Conservation (phyloP, 108 stramenopile species). For the Cylindrotheca fusiformis region DNA sequence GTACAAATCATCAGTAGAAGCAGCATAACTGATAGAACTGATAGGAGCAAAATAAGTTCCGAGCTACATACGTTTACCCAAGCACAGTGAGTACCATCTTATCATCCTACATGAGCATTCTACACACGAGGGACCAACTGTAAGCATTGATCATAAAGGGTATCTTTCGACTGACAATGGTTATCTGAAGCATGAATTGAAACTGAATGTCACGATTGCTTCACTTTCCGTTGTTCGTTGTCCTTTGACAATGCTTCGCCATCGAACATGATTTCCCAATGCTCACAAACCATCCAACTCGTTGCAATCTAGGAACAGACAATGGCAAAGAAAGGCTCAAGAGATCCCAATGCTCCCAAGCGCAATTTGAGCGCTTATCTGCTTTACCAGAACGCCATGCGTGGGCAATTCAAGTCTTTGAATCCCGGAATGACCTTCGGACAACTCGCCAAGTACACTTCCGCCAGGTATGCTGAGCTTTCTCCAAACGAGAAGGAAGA, state of each 20-base stretch:
- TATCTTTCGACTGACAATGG: too few species aligned
- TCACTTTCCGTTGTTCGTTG: not conserved
- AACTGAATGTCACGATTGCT: too few species aligned
- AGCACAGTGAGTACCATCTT: too few species aligned
- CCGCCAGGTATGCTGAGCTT: constrained; percentile 82
- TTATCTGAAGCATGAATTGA: too few species aligned
- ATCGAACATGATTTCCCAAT: not conserved
- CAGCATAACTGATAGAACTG: too few species aligned
- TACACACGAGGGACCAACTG: too few species aligned
- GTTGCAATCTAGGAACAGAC: not conserved
- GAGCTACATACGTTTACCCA: too few species aligned
- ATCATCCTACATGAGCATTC: too few species aligned
- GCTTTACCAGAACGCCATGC: constrained; percentile 79
- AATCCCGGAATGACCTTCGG: constrained; percentile 80
- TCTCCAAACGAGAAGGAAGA: constrained; percentile 73
- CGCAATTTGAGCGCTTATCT: constrained; percentile 86
- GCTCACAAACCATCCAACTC: not conserved
- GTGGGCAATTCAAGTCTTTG: constrained; percentile 75
- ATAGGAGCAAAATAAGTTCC: too few species aligned
- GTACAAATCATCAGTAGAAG: too few species aligned
- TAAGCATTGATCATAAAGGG: too few species aligned
- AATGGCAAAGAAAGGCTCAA: constrained; percentile 40
- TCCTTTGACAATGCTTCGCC: not conserved
- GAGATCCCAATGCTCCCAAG: constrained; percentile 80
- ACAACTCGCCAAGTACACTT: constrained; percentile 82